A percentile compares a stretch with the other conserved stretches of the same genome.
phyloP scores from a whole-genome alignment of 306 rosid genomes.

The Acacia melanoxylon region DNA sequence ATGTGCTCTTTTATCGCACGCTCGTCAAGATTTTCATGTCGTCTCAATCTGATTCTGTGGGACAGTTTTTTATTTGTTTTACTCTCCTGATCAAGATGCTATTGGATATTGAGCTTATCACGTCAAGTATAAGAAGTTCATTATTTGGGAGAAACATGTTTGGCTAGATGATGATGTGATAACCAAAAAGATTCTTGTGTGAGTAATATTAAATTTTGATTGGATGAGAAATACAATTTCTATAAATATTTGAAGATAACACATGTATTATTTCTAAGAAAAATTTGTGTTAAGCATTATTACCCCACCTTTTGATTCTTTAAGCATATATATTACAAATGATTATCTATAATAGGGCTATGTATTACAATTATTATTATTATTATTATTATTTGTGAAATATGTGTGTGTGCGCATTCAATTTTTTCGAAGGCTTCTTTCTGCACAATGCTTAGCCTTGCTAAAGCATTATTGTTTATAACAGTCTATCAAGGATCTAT shows the following conservation, averaged over 20 bases:
- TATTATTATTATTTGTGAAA: not conserved
- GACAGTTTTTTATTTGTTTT: conserved; percentile 30
- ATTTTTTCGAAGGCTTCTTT: not conserved
- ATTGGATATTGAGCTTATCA: conserved; percentile 1
- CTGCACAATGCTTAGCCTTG: not conserved
- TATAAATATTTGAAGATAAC: not conserved
- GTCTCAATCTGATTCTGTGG: conserved; percentile 51
- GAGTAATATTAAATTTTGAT: not conserved
- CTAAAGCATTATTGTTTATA: not conserved
- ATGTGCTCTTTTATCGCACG: conserved; percentile 33
- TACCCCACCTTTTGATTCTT: not conserved
- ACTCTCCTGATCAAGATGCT: conserved; percentile 42
- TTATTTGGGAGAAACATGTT: conserved; percentile 25
- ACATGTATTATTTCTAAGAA: not conserved
- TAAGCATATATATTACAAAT: not conserved
- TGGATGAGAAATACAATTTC: not conserved
- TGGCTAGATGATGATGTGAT: conserved; percentile 31
- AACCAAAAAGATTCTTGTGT: conserved; percentile 7
- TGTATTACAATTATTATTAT: not conserved
- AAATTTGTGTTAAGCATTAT: not conserved
- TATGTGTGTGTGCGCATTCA: not conserved
- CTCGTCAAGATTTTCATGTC: conserved; percentile 49
- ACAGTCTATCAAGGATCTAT: not conserved
- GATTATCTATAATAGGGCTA: not conserved
- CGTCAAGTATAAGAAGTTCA: not conserved